Base-by-base conservation (phyloP, 805 yeast genomes). In the Brettanomyces custersianus region DNA sequence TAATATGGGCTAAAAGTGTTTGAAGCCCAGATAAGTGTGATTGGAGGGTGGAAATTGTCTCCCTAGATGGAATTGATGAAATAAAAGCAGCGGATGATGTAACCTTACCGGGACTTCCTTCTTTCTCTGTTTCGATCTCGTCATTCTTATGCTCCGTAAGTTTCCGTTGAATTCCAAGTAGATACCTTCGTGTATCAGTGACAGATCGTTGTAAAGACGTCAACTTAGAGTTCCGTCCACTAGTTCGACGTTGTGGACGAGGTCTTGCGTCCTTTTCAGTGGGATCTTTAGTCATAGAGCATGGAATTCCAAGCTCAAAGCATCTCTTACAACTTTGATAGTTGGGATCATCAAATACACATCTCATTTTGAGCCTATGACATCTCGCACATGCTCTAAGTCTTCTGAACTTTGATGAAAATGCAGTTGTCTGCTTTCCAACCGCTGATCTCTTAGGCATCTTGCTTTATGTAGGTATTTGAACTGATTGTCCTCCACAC, bases 301-400 rank as follows among this genome's bases (percentile, higher is more conserved):
- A 72, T 36, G 53, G 54, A 17, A 70, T 59, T 2, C 62, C 63
- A 4, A 67, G 58, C 19, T 60, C 53, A 38, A 53, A 61, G 46
- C 77, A 72, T 35, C 75, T 44, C 26, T 59, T 58, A 49, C 78
- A 72, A 13, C 70, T 48, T 22, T 50, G 52, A 42, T 53, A 61
- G 13, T 51, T 42, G 2, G 74, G 75, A 41, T 68, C 67, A 22
- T 67, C 68, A 46, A 63, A 72, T 3, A 65, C 62, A 51, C 78
- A 72, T 44, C 69, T 59, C 68, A 68, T 67, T 45, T 71, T 72
- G 16, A 71, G 54, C 20, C 77, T 47, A 40, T 70, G 72, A 42
- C 78, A 72, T 39, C 78, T 51, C 4, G 77, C 77, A 54, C 78
- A 72, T 1, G 77, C 76, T 34, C 72, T 54, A 21, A 61, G 43